Conservation (phyloP, 805 yeast genomes). For the Kazachstania martiniae region DNA sequence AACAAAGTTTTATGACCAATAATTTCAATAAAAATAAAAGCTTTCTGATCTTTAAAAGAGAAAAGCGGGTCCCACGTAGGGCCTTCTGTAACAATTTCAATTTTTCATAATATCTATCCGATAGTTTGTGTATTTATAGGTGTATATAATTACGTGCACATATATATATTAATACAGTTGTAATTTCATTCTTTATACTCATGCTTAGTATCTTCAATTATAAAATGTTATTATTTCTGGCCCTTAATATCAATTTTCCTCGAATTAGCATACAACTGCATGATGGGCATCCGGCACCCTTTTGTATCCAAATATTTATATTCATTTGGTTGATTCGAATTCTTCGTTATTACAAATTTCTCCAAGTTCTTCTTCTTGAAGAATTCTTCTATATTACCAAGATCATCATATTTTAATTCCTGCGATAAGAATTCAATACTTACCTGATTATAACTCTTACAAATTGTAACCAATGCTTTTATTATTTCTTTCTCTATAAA, state of each 20-base stretch:
- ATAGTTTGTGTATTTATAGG: too few relatives aligned
- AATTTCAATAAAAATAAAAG: too few relatives aligned
- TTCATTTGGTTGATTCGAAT: conserved; percentile 18
- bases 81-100: too few relatives aligned
- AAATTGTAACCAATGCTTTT: conserved; percentile 42
- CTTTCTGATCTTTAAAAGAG: too few relatives aligned
- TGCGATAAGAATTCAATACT: conserved; percentile 29
- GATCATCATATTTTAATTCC: conserved; percentile 33
- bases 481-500: conserved; percentile 51
- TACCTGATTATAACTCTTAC: conserved; percentile 45
- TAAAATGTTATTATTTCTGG: conserved; percentile 40
- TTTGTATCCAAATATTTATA: conserved; percentile 27
- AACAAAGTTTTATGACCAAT: too few relatives aligned
- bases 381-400: conserved; percentile 33
- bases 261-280: conserved; percentile 29
- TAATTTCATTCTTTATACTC: too few relatives aligned
- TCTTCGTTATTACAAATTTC: conserved; percentile 24
- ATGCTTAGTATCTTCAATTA: too few relatives aligned
- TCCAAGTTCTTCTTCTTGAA: conserved; percentile 32
- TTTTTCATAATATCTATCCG: too few relatives aligned
- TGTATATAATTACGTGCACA: too few relatives aligned
- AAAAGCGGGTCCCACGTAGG: too few relatives aligned
- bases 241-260: conserved; percentile 83
- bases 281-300: conserved; percentile 28
- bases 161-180: too few relatives aligned